Base-by-base conservation (phyloP, 495 filamentous ascomycete genomes). In the Penicillium cosmopolitanum region DNA sequence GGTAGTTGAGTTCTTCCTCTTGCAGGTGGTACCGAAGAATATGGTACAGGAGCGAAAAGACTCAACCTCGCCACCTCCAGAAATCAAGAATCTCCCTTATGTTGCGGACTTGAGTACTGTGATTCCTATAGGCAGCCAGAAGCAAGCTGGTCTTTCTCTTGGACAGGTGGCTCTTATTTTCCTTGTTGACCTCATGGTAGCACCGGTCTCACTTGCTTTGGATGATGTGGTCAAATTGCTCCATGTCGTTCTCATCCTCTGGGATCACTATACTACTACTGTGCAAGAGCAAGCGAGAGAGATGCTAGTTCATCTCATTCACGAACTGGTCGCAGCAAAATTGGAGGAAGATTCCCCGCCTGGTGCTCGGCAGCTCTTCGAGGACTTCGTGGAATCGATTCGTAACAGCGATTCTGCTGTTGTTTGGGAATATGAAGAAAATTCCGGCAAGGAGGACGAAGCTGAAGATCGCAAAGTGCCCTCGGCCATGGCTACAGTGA, bases 261-360 rank as follows among this genome's bases (percentile, higher is more conserved):
- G 95, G 95, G 95, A 98, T 68, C 92, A 97, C 56, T 96, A 98
- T 65, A 96, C 88, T 3, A 84, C 91, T n/a, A 84, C 97, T 12
- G 94, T 98, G 1, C 95, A 97, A 65, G 95, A 98, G 59, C 93
- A 98, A 71, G 93, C 95, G 42, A 87, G 93, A 46, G 95, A 98
- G 66, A 96, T 98, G 95, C 83, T 98, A 15, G 93, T 98, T 34
- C 95, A 98, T 78, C 82, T 98, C 9, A 96, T 98, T 50, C 95
- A 98, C 66, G 96, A 98, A 68, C 83, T 98, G 15, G 89, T 98
- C 31, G 93, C 97, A 38, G 95, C 96, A 1, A 89, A 88, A 57
- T 84, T 97, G 46, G 91, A 93, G 57, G 90, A 96, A 56, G 80
- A 86, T 53, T 84, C 82, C 6, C 82, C 85, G 0, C 66, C 71